Evolutionary conservation across 148 eudicot genomes (phyloP), one percentile per base, ranked within the genome.

Genomic region (Silene latifolia): DNA sequence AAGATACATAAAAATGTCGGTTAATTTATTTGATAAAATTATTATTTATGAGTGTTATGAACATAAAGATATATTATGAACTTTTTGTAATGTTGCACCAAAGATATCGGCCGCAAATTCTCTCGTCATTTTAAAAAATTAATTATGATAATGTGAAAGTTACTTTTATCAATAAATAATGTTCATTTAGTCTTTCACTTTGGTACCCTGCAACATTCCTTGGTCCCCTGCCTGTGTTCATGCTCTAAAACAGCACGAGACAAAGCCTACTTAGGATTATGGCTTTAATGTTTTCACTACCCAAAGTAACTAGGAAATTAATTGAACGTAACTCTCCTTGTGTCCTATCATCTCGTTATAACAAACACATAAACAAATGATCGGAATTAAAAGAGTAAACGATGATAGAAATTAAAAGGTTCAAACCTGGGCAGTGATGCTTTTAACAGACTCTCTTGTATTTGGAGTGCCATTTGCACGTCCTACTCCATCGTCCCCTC

Each of bases 391-490:
- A 61, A n/a, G n/a, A n/a, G n/a, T n/a, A n/a, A n/a, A n/a, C n/a
- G n/a, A n/a, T n/a, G n/a, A 2, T 21, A 8, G 29, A 9, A 60
- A 14, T 54, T 20, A 0, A n/a, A 18, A 48, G 14, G 54, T 13
- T 48, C 74, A 81, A 82, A 94, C 98, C 98, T 95, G 98, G 10
- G 96, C 68, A 20, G 98, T 92, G 74, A 95, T 89, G 86, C 96
- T 86, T 89, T 95, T 95, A 81, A 88, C 96, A 78, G 98, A 87
- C 75, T 91, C 97, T 83, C 89, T 89, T 75, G 91, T 86, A 67
- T 84, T 83, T 53, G 96, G 96, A 72, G 97, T 86, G 74, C 87
- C 91, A 82, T 87, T 54, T 62, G 87, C 67, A 64, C 90, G 53
- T 42, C 90, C 63, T 46, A 88, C 78, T 83, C 89, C 79, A 81